Evolutionary conservation across 2,329 filamentous ascomycete species (phyloP), one percentile per base, ranked within the genome.

Genomic region (Ilyonectria mors-panacis): DNA sequence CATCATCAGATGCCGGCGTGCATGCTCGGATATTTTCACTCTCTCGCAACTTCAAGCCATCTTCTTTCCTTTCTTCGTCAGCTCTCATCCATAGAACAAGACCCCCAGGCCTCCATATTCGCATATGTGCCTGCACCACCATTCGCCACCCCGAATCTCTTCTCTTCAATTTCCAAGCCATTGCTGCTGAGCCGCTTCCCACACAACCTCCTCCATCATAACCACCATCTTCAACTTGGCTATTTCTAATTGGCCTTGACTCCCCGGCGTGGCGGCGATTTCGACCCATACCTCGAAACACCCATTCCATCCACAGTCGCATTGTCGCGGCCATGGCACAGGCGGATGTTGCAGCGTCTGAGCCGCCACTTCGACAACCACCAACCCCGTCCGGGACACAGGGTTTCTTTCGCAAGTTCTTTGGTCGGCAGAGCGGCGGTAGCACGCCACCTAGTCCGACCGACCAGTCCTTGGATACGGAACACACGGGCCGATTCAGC

Each of bases 291-390:
- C 17, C 9, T 45, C 35, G 26, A 54, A 48, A 30, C 55, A 9
- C 44, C 23, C 35, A 28, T 56, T 47, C 33, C 17, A 53, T 54
- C 54, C 35, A 37, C 62, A 67, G 65, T 74, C 63, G 64, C 63
- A 69, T 64, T 69, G 63, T 63, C 64, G 65, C 60, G 70, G 77
- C 62, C 70, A 81, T 81, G 79, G 76, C 79, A 65, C 76, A 78
- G 66, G 74, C 70, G 58, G 74, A 73, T 67, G 73, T 72, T 59
- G 66, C 73, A 65, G 71, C 75, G 66, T 74, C 75, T 66, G 74
- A 75, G 70, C 76, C 76, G 60, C 68, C 70, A 65, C 69, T 71
- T 55, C 62, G 73, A 65, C 76, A 73, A 62, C 73, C 71, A 66
- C 70, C 73, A 54, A 65, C 74, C 62, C 60, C 68, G n/a, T 74